Conservation (phyloP, 2,329 filamentous ascomycete genomes). For the Zarea fungicola region DNA sequence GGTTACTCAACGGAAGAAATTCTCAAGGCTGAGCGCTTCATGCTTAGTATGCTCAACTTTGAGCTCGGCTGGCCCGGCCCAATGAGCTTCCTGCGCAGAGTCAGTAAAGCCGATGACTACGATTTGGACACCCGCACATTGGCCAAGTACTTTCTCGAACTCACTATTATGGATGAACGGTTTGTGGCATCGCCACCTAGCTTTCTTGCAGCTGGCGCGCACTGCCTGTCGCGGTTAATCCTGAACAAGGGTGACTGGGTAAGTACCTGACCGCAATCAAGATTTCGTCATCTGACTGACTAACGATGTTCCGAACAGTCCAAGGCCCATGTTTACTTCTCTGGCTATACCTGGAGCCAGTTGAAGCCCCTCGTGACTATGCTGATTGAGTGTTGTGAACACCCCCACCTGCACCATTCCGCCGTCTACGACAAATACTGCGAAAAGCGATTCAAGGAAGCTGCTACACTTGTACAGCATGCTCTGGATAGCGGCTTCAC, state of each 20-base stretch:
- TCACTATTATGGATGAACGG: slow-evolving; percentile 96
- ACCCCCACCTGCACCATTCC: slow-evolving; percentile 72
- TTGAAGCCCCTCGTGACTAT: slow-evolving; percentile 70
- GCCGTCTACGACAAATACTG: slow-evolving; percentile 91
- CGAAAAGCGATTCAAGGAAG: slow-evolving; percentile 80
- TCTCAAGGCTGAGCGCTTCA: slow-evolving; percentile 94
- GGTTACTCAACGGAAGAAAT: slow-evolving; percentile 89
- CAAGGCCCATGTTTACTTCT: slow-evolving; percentile 82
- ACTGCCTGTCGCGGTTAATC: slow-evolving; percentile 85
- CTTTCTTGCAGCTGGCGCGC: slow-evolving; percentile 84
- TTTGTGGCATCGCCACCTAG: slow-evolving; percentile 90
- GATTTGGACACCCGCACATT: slow-evolving; percentile 91
- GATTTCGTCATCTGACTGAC: slow-evolving; percentile 14
- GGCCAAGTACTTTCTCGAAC: slow-evolving; percentile 95
- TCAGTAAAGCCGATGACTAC: slow-evolving; percentile 98
- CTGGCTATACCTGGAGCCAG: slow-evolving; percentile 84
- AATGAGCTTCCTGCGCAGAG: slow-evolving; percentile 94
- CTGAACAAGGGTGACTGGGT: slow-evolving; percentile 92
- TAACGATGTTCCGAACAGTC: slow-evolving; percentile 50
- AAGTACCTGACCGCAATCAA: slow-evolving; percentile 34
- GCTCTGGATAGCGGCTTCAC: slow-evolving; percentile 61
- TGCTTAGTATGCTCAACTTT: slow-evolving; percentile 94
- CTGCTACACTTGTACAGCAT: slow-evolving; percentile 71
- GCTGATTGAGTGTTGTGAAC: slow-evolving; percentile 83
- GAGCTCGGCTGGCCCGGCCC: slow-evolving; percentile 97